Conservation (phyloP, 1,139 yeast genomes). For the Suhomyces taliae region DNA sequence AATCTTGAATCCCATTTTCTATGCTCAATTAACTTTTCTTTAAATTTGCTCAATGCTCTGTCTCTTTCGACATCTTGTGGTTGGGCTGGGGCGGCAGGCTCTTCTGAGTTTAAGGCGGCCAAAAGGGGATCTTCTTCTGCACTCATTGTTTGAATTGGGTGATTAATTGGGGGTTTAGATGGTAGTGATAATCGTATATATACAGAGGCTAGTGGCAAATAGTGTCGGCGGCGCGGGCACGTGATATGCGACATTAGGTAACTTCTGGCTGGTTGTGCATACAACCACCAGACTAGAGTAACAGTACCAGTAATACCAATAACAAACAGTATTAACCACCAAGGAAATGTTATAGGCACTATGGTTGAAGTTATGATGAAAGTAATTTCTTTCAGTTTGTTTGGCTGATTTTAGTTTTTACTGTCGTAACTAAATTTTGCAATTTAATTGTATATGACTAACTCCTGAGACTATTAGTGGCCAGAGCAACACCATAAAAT, state of each 20-base stretch:
- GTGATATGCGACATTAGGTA: not conserved
- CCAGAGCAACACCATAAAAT: too few species aligned
- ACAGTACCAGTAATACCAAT: not conserved
- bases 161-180: constrained; percentile 1
- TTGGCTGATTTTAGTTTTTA: too few species aligned
- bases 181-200: not conserved
- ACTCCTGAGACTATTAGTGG: too few species aligned
- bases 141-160: constrained; percentile 39
- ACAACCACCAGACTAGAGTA: too few species aligned
- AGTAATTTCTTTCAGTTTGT: too few species aligned
- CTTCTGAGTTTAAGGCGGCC: constrained; percentile 61
- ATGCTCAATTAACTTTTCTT: constrained; percentile 86
- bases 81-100: constrained; percentile 11
- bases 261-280: not conserved
- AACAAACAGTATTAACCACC: too few species aligned
- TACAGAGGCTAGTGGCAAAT: constrained; percentile 7
- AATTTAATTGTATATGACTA: too few species aligned
- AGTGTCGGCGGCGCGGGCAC: constrained; percentile 1
- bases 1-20: constrained; percentile 93
- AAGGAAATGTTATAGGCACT: too few species aligned
- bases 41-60: constrained; percentile 75
- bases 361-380: too few species aligned
- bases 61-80: constrained; percentile 74
- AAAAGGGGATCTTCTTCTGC: constrained; percentile 71
- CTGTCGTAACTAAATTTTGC: too few species aligned